Base-by-base conservation (phyloP, 225 moss, liverwort and hornwort species). In the Straminergon stramineum region DNA sequence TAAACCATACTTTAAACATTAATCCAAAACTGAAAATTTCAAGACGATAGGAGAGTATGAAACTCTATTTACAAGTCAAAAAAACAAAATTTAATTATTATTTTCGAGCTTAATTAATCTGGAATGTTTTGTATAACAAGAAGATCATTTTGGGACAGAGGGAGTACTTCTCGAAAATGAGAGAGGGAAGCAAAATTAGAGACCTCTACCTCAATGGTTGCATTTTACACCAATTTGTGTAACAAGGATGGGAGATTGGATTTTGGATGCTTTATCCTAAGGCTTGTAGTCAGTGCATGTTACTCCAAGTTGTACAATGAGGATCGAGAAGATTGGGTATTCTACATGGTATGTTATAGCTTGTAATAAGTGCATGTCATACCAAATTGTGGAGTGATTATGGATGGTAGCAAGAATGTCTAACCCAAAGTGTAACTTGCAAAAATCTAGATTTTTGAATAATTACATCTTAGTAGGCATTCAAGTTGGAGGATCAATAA, bases 401-500 rank as follows among this genome's bases (percentile, higher is more conserved):
- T 18, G 0, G 18, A 45, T 48, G 11, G 2, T 32, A 32, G 7
- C 7, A 52, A 32, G 75, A 12, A 0, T 6, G 6, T 48, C 2
- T 34, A 21, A 34, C 0, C 0, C 0, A 76, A 34, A 34, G 4
- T 20, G 1, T 76, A 0, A 4, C 34, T 34, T 21, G 32, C 2
- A 52, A 19, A 52, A 32, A 32, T 31, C 20, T 52, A 52, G 21
- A 52, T 21, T 52, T 32, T 52, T 45, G 7, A 20, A 32, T 7
- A 52, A 13, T 21, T 21, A 14, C 1, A 4, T 48, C 17, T 6
- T 74, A 45, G 1, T 10, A 6, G 18, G 30, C 18, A 18, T 75
- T 30, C 0, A 18, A 6, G 0, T 17, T 28, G 5, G 6, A 16
- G 3, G 10, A 74, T 39, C 7, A 23, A 23, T 6, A 23, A 1